phyloP scores from a whole-genome alignment of 2,329 filamentous ascomycete genomes.

The Aspergillus uvarum region DNA sequence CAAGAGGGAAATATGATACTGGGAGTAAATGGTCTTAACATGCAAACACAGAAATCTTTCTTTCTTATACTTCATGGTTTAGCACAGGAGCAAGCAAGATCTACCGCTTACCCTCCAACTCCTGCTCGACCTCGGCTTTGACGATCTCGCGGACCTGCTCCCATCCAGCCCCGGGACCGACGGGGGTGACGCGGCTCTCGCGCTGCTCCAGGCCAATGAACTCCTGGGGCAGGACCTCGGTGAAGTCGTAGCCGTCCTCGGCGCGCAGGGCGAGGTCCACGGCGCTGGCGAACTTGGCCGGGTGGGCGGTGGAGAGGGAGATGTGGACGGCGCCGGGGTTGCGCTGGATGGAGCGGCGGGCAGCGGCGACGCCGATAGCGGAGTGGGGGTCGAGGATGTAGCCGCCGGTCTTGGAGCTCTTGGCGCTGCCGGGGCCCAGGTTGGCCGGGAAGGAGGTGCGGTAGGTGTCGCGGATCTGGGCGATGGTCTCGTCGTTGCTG shows the following conservation, averaged over 20 bases:
- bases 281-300: slow-evolving; percentile 87
- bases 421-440: slow-evolving; percentile 29
- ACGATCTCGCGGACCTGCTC: slow-evolving; percentile 73
- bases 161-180: slow-evolving; percentile 66
- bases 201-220: slow-evolving; percentile 76
- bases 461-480: slow-evolving; percentile 63
- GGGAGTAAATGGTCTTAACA: too few species aligned
- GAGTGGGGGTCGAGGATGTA: slow-evolving; percentile 94
- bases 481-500: slow-evolving; percentile 64
- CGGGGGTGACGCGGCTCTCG: slow-evolving; percentile 69
- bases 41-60: too few species aligned
- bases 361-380: slow-evolving; percentile 79
- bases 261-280: slow-evolving; percentile 76
- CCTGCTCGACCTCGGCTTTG: slow-evolving; percentile 64
- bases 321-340: slow-evolving; percentile 64
- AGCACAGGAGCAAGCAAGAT: slow-evolving; percentile 33
- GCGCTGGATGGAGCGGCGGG: slow-evolving; percentile 65
- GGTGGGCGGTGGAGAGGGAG: slow-evolving; percentile 88
- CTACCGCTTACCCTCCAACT: slow-evolving; percentile 30
- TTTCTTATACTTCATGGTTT: too few species aligned
- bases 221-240: slow-evolving; percentile 74
- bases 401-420: slow-evolving; percentile 49
- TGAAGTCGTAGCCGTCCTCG: slow-evolving; percentile 72
- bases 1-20: background rate
- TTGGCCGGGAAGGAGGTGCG: slow-evolving; percentile 54